A percentile compares a stretch with the other conserved stretches of the same genome.
Conservation (phyloP, 2,329 filamentous ascomycete genomes). For the Phyllosticta capitalensis region DNA sequence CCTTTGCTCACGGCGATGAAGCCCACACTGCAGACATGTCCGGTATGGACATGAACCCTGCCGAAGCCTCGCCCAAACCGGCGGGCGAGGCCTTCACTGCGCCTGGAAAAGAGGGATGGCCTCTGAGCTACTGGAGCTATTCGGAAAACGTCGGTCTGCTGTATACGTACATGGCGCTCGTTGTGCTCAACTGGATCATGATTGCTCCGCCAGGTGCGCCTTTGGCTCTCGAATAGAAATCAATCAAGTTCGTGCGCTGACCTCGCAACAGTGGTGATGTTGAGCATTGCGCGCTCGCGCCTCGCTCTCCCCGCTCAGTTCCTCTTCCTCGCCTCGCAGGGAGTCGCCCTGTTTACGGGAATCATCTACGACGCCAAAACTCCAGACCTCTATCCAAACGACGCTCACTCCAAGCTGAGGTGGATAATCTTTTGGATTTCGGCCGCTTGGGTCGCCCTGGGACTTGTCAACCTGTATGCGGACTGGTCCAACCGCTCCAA, state of each 20-base stretch:
- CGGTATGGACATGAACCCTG: constrained; percentile 19
- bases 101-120: constrained; percentile 14
- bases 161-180: constrained; percentile 60
- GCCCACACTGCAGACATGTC: constrained; percentile 11
- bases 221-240: constrained; percentile 13
- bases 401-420: constrained; percentile 79
- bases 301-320: constrained; percentile 63
- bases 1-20: constrained; percentile 33
- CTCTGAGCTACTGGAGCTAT: constrained; percentile 52
- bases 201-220: constrained; percentile 60
- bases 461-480: constrained; percentile 53
- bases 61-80: constrained; percentile 3
- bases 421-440: constrained; percentile 73
- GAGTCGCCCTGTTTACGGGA: constrained; percentile 30
- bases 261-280: constrained; percentile 58
- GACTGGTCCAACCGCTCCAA: constrained; percentile 31
- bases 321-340: constrained; percentile 34
- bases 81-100: constrained; percentile 12
- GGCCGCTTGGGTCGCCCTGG: constrained; percentile 59
- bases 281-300: constrained; percentile 72
- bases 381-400: constrained; percentile 77
- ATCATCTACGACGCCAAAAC: constrained; percentile 64
- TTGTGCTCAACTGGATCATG: constrained; percentile 64
- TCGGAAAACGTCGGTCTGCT: constrained; percentile 47
- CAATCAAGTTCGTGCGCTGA: constrained; percentile 12